phyloP scores from a whole-genome alignment of 1,284 basidiomycete species.

The Trichosporon asahii region DNA sequence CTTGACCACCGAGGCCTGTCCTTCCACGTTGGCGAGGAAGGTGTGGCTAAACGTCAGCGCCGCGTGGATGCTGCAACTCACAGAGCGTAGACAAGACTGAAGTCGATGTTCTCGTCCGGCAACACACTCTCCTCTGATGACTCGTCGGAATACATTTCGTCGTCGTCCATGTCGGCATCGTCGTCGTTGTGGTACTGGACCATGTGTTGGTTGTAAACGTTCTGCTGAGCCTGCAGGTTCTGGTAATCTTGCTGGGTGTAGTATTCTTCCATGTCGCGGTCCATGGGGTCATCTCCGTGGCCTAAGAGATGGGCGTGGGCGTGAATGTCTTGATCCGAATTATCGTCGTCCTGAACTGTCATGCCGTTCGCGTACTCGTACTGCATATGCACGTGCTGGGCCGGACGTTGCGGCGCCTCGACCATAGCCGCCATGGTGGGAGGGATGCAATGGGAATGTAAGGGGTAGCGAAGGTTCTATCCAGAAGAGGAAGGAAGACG shows the following conservation, averaged over 20 bases:
- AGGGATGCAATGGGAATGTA: not conserved
- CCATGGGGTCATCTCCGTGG: conserved; percentile 25
- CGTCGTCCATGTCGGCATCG: conserved; percentile 43
- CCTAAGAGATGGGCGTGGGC: conserved; percentile 1
- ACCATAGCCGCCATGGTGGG: conserved; percentile 21
- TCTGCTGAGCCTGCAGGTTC: conserved; percentile 44
- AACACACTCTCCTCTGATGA: conserved; percentile 51
- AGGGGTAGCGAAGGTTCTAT: not conserved
- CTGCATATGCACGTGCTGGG: conserved; percentile 10
- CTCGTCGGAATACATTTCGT: conserved; percentile 41
- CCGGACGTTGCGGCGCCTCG: conserved; percentile 14
- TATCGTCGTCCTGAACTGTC: conserved; percentile 39
- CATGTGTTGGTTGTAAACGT: conserved; percentile 17
- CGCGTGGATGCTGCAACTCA: conserved; percentile 28
- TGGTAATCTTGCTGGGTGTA: conserved; percentile 24
- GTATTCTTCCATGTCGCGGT: conserved; percentile 23
- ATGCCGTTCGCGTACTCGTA: conserved; percentile 27
- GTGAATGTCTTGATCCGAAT: conserved; percentile 31
- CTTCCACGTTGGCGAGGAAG: conserved; percentile 91
- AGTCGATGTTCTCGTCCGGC: conserved; percentile 57
- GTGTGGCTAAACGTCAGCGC: conserved; percentile 59
- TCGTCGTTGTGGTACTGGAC: conserved; percentile 22
- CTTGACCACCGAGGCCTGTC: conserved; percentile 93
- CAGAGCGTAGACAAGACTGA: conserved; percentile 55
- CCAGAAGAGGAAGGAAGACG: conserved; percentile 8